Conservation (phyloP, 2,329 filamentous ascomycete genomes). For the Monascus ruber region DNA sequence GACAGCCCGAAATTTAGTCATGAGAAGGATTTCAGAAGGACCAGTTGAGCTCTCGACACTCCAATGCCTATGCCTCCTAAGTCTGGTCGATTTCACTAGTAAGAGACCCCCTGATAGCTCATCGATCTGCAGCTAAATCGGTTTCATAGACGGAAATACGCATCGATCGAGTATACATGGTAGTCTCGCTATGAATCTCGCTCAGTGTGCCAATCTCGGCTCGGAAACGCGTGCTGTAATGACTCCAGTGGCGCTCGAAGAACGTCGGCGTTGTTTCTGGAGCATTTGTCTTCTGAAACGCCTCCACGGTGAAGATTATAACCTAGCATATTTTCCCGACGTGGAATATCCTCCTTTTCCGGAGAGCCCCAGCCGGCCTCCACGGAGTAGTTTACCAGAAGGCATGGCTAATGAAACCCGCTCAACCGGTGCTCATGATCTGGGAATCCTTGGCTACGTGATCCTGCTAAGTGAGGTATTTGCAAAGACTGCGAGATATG, state of each 20-base stretch:
- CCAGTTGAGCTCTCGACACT: conserved; percentile 33
- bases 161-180: conserved; percentile 34
- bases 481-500: conserved; percentile 38
- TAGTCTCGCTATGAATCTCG: conserved; percentile 36
- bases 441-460: conserved; percentile 37
- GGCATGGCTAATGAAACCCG: conserved; percentile 9
- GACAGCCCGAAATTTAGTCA: conserved; percentile 25
- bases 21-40: conserved; percentile 27
- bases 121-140: not conserved
- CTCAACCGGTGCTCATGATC: conserved; percentile 20
- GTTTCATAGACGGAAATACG: conserved; percentile 33
- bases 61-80: conserved; percentile 31
- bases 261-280: conserved; percentile 30
- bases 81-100: conserved; percentile 33
- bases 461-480: conserved; percentile 39
- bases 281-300: conserved; percentile 34
- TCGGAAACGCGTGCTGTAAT: conserved; percentile 1
- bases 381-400: conserved; percentile 11
- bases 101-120: conserved; percentile 3
- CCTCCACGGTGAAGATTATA: conserved; percentile 33
- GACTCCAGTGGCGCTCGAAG: conserved; percentile 15
- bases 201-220: conserved; percentile 35
- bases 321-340: conserved; percentile 27
- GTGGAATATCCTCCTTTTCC: conserved; percentile 28
- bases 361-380: conserved; percentile 21